These are phyloP conservation scores for Ganoderma lingzhi DNA, from an alignment of 1,284 basidiomycete species.

Conservation along the genomic window DNA sequence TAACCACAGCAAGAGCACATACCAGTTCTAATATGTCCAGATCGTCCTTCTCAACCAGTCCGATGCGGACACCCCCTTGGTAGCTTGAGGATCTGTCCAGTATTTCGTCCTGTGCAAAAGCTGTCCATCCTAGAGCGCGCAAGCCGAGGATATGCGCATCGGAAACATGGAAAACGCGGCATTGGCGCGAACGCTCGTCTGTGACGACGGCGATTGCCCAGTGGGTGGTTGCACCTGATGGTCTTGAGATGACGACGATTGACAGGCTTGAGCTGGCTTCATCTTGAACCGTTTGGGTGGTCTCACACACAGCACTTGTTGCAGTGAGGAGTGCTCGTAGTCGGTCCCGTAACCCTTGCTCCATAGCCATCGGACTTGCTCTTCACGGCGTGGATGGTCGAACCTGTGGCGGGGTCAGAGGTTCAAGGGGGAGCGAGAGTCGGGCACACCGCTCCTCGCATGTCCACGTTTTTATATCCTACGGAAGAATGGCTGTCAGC, in stretches of 20 bases:
- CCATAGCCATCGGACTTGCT: background rate
- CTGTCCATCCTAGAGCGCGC: background rate
- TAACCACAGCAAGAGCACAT: background rate
- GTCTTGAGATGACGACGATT: background rate
- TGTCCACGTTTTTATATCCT: too few species aligned
- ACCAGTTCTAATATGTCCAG: background rate
- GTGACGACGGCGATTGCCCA: conserved; percentile 9
- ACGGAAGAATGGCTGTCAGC: too few species aligned
- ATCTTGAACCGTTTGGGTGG: background rate
- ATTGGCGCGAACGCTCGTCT: conserved; percentile 2
- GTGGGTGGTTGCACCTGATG: background rate
- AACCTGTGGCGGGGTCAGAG: too few species aligned
- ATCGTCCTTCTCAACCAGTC: background rate
- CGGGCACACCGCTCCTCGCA: too few species aligned
- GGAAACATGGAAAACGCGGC: conserved; percentile 8
- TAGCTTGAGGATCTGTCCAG: background rate
- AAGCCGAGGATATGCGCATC: background rate
- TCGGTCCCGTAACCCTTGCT: background rate
- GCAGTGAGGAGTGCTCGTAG: background rate
- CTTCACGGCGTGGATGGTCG: too few species aligned
- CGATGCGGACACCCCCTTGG: conserved; percentile 3
- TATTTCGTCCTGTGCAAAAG: background rate
- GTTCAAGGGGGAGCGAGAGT: too few species aligned
- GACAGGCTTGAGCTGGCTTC: background rate
- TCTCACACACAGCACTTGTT: background rate